Conservation (phyloP, 164 flowering plant species). For the Cinnamomum chago region DNA sequence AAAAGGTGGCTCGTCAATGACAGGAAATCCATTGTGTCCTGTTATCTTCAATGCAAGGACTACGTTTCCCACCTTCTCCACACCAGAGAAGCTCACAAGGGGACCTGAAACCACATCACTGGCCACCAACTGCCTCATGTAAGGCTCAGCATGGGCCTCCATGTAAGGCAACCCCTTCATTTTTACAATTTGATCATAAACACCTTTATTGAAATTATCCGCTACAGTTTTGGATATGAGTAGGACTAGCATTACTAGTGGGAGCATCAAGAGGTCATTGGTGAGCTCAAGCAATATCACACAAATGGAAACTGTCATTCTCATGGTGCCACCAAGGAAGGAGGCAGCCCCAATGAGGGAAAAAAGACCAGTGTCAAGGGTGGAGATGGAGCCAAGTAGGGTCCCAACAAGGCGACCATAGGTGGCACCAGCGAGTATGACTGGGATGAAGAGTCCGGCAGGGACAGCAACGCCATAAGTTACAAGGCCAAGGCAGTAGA, state of each 20-base stretch:
- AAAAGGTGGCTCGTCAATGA: slow-evolving; percentile 82
- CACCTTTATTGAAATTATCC: slow-evolving; percentile 79
- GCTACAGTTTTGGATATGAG: slow-evolving; percentile 92
- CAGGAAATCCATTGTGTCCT: slow-evolving; percentile 86
- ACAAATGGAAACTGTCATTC: slow-evolving; percentile 94
- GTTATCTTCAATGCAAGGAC: slow-evolving; percentile 44
- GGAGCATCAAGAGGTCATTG: slow-evolving; percentile 79
- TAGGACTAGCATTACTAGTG: slow-evolving; percentile 83
- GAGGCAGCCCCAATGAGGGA: slow-evolving; percentile 94
- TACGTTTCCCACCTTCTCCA: slow-evolving; percentile 76
- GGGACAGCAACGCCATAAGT: slow-evolving; percentile 93
- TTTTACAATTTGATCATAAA: slow-evolving; percentile 81
- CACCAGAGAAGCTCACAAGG: slow-evolving; percentile 56
- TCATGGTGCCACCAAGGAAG: slow-evolving; percentile 94
- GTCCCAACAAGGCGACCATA: slow-evolving; percentile 82
- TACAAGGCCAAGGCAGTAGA: slow-evolving; percentile 67
- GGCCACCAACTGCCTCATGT: slow-evolving; percentile 78
- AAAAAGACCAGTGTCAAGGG: slow-evolving; percentile 68
- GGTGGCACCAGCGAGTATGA: slow-evolving; percentile 87
- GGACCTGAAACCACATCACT: slow-evolving; percentile 82
- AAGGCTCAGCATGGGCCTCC: slow-evolving; percentile 90
- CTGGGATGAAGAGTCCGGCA: slow-evolving; percentile 93
- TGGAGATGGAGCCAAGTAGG: slow-evolving; percentile 41
- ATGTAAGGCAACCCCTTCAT: slow-evolving; percentile 91
- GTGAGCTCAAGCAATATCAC: slow-evolving; percentile 93